Percentiles rank a stretch among this genome's conserved stretches.
These are phyloP conservation scores for Marvania coccoides DNA, from an alignment of 139 green algal genomes.

Conservation along the genomic window DNA sequence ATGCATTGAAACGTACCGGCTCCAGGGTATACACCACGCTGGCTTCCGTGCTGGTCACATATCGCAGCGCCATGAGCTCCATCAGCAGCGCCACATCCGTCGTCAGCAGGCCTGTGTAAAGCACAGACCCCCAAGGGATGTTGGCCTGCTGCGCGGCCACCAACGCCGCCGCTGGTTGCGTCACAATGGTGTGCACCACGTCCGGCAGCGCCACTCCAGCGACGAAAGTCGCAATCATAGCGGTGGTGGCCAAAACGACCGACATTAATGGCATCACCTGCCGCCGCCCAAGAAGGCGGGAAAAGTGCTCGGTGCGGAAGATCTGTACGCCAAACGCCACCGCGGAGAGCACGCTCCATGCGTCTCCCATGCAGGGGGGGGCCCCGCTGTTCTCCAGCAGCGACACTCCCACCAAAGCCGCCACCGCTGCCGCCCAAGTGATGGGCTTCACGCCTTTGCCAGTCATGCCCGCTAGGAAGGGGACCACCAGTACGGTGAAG, in stretches of 20 bases:
- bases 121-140: constrained; percentile 33
- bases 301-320: constrained; percentile 45
- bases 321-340: constrained; percentile 69
- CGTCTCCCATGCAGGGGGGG: constrained; percentile 47
- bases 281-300: constrained; percentile 16
- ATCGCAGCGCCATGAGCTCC: constrained; percentile 60
- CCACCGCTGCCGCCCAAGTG: constrained; percentile 47
- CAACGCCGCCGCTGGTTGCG: background rate
- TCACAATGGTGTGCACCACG: background rate
- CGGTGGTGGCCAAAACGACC: constrained; percentile 35
- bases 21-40: constrained; percentile 66
- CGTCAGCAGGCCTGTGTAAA: constrained; percentile 54
- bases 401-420: constrained; percentile 53
- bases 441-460: constrained; percentile 46
- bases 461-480: constrained; percentile 56
- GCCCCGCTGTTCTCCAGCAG: constrained; percentile 53
- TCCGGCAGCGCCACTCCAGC: constrained; percentile 9
- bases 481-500: constrained; percentile 79
- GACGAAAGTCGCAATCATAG: constrained; percentile 5
- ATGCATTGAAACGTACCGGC: too few relatives aligned
- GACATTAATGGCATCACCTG: constrained; percentile 33
- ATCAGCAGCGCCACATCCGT: constrained; percentile 61
- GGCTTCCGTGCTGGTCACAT: constrained; percentile 49
- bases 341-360: constrained; percentile 53
- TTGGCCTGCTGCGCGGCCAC: background rate